Evolutionary conservation across 2,329 filamentous ascomycete species (phyloP).

Genomic region (Aureobasidium sp.): DNA sequence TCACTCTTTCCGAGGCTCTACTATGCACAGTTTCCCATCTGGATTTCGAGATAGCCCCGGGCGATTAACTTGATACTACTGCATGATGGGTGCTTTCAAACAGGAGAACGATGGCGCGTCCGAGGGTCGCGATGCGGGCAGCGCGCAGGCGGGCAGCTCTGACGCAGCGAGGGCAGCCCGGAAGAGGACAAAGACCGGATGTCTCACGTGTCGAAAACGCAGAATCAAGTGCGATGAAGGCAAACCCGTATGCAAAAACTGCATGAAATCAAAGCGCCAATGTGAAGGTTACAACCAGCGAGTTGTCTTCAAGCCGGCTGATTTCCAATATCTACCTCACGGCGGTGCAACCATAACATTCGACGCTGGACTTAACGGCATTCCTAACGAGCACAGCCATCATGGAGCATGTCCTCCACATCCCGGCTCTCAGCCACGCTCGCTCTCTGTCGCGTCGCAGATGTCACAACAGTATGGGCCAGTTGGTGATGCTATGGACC

Average conservation of each 20-base stretch:
- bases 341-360: slow-evolving; percentile 30
- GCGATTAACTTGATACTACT: neutral
- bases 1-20: slow-evolving; percentile 6
- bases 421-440: neutral
- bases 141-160: slow-evolving; percentile 4
- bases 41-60: slow-evolving; percentile 1
- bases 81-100: neutral
- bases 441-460: neutral
- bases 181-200: slow-evolving; percentile 85
- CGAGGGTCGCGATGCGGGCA: neutral
- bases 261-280: slow-evolving; percentile 73
- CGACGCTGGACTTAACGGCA: slow-evolving; percentile 16
- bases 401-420: neutral
- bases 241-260: slow-evolving; percentile 72
- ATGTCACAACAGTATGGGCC: neutral
- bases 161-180: slow-evolving; percentile 16
- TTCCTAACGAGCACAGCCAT: neutral
- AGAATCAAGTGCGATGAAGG: slow-evolving; percentile 97
- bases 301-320: slow-evolving; percentile 69
- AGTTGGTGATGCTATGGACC: neutral
- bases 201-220: slow-evolving; percentile 84
- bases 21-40: slow-evolving; percentile 1
- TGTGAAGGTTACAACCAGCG: slow-evolving; percentile 80
- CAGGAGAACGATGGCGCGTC: slow-evolving; percentile 3
- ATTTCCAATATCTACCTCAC: slow-evolving; percentile 43